Evolutionary conservation across 106 monocot genomes (phyloP).

Genomic region (Dactylorhiza incarnata): DNA sequence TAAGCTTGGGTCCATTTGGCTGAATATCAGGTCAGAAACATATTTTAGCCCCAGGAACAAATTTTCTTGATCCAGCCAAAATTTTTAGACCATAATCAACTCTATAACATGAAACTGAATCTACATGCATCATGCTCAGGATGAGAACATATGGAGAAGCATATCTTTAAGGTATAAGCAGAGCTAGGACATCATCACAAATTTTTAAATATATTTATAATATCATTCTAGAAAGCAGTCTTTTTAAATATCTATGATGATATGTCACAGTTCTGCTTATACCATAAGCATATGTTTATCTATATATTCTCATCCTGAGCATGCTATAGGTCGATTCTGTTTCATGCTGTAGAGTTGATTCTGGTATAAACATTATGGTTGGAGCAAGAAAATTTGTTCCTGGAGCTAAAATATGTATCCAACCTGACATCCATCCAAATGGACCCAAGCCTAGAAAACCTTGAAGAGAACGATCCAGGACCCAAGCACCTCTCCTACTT

Average conservation of each 20-base stretch:
- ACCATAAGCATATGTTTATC: background rate
- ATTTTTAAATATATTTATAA: too few species aligned
- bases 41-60: constrained; percentile 50
- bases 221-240: too few species aligned
- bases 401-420: constrained; percentile 46
- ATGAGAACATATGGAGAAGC: background rate
- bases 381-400: constrained; percentile 50
- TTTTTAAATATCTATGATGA: too few species aligned
- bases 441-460: constrained; percentile 29
- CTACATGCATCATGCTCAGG: constrained; percentile 25
- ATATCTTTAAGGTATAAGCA: background rate
- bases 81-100: constrained; percentile 48
- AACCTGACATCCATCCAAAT: constrained; percentile 45
- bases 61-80: constrained; percentile 40
- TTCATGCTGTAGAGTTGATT: constrained; percentile 49
- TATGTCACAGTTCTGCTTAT: too few species aligned
- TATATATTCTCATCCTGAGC: background rate
- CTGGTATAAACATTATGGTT: constrained; percentile 44
- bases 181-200: too few species aligned
- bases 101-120: constrained; percentile 53
- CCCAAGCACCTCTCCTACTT: constrained; percentile 37
- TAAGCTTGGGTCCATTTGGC: constrained; percentile 31
- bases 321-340: constrained; percentile 44
- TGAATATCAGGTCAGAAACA: constrained; percentile 47
- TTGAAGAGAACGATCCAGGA: constrained; percentile 32